Evolutionary conservation across 805 yeast genomes (phyloP).

Genomic region (Pichia scutulata): DNA sequence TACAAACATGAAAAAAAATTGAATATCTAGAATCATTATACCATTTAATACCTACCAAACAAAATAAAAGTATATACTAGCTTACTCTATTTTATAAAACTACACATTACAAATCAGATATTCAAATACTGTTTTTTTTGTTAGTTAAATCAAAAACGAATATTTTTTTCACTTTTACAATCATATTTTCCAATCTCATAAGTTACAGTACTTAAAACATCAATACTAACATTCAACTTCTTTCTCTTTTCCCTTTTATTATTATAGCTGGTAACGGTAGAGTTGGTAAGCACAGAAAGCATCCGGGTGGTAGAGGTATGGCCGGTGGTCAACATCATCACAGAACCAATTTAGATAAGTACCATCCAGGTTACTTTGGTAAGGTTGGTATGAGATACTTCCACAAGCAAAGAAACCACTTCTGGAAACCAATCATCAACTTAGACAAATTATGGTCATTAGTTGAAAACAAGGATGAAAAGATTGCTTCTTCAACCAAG

Average conservation of each 20-base stretch:
- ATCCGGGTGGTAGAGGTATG: conserved; percentile 99
- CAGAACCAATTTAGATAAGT: conserved; percentile 99
- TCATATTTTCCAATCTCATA: neutral
- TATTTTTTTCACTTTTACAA: neutral
- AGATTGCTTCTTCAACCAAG: conserved; percentile 74
- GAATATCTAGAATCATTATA: no score
- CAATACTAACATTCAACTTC: conserved; percentile 11
- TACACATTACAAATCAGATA: no score
- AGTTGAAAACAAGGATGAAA: conserved; percentile 90
- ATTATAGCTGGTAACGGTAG: conserved; percentile 98
- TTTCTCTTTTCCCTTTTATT: conserved; percentile 2
- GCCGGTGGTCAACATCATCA: conserved; percentile 99
- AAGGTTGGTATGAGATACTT: conserved; percentile 99
- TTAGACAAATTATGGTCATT: conserved; percentile 98
- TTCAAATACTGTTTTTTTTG: no score
- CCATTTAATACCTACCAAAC: no score
- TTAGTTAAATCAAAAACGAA: no score
- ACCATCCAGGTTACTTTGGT: conserved; percentile 99
- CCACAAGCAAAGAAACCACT: conserved; percentile 91
- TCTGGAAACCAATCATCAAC: conserved; percentile 98
- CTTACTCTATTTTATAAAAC: no score
- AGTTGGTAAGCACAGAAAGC: conserved; percentile 99
- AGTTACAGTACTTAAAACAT: neutral
- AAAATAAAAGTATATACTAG: no score
- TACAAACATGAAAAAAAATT: no score